phyloP scores from a whole-genome alignment of 495 filamentous ascomycete genomes.

The Aspergillus nidulans region DNA sequence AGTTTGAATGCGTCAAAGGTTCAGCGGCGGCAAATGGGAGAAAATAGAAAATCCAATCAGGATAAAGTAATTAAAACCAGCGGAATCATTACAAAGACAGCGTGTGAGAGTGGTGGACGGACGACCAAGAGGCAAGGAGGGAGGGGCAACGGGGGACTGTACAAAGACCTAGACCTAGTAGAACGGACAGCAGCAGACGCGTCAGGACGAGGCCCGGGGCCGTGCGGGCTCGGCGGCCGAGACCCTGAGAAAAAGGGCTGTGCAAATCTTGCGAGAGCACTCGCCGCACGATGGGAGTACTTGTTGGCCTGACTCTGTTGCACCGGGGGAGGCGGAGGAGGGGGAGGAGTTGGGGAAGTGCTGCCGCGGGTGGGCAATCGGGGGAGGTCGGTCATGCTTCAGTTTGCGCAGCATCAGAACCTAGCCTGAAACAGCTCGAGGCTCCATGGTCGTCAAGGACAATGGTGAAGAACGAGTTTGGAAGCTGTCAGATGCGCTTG shows the following conservation, averaged over 20 bases:
- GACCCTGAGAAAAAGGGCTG: slow-evolving; percentile 55
- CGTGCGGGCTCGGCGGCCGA: slow-evolving; percentile 50
- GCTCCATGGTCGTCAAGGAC: slow-evolving; percentile 14
- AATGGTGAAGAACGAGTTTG: not conserved
- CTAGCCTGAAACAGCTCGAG: slow-evolving; percentile 14
- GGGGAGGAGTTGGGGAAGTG: slow-evolving; percentile 35
- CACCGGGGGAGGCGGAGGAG: slow-evolving; percentile 49
- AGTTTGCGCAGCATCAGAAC: slow-evolving; percentile 6
- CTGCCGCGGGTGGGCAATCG: slow-evolving; percentile 28
- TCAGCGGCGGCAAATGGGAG: not conserved
- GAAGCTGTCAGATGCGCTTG: slow-evolving; percentile 6
- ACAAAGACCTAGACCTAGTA: slow-evolving; percentile 40
- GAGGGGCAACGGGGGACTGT: slow-evolving; percentile 13
- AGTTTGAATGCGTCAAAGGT: slow-evolving; percentile 13
- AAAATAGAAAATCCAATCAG: not conserved
- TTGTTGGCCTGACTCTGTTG: slow-evolving; percentile 39
- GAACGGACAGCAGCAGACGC: slow-evolving; percentile 28
- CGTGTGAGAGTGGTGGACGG: slow-evolving; percentile 3
- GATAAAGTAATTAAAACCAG: not conserved
- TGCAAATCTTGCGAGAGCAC: slow-evolving; percentile 53
- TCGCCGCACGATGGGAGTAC: slow-evolving; percentile 49
- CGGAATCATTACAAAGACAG: not conserved
- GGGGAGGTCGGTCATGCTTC: slow-evolving; percentile 42
- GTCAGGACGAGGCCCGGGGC: slow-evolving; percentile 26
- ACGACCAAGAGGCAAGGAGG: not conserved